Evolutionary conservation across 495 filamentous ascomycete genomes (phyloP).

Genomic region (Alectoria sarmentosa): DNA sequence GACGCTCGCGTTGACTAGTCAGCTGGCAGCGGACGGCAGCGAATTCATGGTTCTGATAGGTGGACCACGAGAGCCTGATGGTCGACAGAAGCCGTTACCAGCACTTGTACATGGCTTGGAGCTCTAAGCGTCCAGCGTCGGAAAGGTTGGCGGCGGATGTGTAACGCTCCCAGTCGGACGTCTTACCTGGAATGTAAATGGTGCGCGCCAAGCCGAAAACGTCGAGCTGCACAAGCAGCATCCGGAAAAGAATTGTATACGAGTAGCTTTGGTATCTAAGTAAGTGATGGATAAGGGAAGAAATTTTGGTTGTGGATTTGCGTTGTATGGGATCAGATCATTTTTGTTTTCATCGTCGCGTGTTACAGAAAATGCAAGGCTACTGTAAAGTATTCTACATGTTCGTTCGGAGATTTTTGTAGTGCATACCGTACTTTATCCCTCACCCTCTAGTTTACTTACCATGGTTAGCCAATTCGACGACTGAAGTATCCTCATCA

Average conservation of each 20-base stretch:
- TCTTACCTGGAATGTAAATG: slow-evolving; percentile 14
- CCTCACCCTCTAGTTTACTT: too few relatives aligned
- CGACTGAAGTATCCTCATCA: not conserved
- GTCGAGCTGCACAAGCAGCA: not conserved
- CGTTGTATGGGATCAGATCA: not conserved
- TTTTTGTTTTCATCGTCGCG: not conserved
- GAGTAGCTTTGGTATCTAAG: too few relatives aligned
- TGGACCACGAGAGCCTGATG: not conserved
- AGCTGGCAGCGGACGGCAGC: slow-evolving; percentile 3
- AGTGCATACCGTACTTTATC: slow-evolving; percentile 9
- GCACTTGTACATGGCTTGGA: not conserved
- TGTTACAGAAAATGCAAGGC: not conserved
- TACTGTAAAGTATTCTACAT: not conserved
- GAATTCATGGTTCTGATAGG: slow-evolving; percentile 8
- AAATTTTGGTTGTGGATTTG: not conserved
- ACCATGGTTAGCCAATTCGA: slow-evolving; percentile 9
- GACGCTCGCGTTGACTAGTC: not conserved
- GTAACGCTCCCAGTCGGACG: slow-evolving; percentile 12
- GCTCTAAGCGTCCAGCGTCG: not conserved
- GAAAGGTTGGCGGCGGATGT: not conserved
- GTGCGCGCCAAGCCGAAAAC: slow-evolving; percentile 13
- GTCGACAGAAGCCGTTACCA: not conserved
- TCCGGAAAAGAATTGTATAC: too few relatives aligned
- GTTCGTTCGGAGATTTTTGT: not conserved
- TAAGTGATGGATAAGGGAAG: not conserved